Percentiles rank a stretch among this genome's conserved stretches.
Evolutionary conservation across 202 grass and related monocot species (phyloP).

Genomic region (Panicum virgatum): DNA sequence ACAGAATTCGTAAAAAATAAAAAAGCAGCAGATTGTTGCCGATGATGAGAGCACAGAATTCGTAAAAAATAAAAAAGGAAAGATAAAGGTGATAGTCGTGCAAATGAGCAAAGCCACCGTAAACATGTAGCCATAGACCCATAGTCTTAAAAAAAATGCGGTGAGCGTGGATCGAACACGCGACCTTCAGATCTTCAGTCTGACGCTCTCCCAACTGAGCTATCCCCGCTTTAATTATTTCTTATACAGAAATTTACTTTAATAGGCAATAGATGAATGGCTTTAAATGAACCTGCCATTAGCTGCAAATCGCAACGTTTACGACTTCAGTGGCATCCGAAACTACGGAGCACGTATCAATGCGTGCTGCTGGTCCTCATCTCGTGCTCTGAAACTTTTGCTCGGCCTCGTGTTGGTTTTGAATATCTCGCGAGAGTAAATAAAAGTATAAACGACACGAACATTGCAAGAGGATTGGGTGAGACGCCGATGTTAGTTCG

Average conservation of each 20-base stretch:
- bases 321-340: neutral
- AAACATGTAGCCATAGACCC: too few species aligned
- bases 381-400: neutral
- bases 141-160: slow-evolving; percentile 18
- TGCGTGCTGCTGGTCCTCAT: neutral
- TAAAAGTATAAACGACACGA: neutral
- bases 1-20: neutral
- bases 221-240: slow-evolving; percentile 50
- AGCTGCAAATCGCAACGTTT: too few species aligned
- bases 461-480: neutral
- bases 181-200: slow-evolving; percentile 99
- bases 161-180: slow-evolving; percentile 94
- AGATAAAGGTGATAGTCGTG: neutral
- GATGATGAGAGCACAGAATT: neutral
- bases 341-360: neutral
- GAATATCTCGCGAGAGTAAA: neutral
- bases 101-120: too few species aligned
- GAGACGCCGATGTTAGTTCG: neutral
- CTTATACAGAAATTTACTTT: too few species aligned
- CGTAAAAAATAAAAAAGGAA: neutral
- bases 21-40: too few species aligned
- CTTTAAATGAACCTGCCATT: too few species aligned
- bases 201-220: slow-evolving; percentile 99
- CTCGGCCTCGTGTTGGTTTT: neutral
- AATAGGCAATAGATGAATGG: too few species aligned